Conservation (phyloP, 1,284 basidiomycete species). For the Trichosporon coremiiforme region DNA sequence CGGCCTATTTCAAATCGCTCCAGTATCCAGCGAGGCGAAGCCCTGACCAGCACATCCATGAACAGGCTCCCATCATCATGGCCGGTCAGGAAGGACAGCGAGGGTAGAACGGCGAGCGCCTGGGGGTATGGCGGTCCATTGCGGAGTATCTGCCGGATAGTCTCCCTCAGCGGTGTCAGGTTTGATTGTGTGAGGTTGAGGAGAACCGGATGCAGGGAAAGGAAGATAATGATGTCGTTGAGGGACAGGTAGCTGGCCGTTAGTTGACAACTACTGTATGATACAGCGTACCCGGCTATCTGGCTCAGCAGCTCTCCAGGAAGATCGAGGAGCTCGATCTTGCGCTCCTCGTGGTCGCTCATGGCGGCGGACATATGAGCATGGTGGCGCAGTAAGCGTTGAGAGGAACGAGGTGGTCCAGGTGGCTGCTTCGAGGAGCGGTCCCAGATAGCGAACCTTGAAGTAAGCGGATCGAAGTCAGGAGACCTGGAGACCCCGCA, state of each 20-base stretch:
- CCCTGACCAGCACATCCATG: slow-evolving; percentile 44
- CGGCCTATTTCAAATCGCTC: slow-evolving; percentile 45
- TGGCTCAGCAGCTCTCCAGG: slow-evolving; percentile 47
- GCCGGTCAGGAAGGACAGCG: slow-evolving; percentile 37
- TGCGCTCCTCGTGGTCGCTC: slow-evolving; percentile 4
- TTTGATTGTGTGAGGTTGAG: slow-evolving; percentile 40
- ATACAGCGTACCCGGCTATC: slow-evolving; percentile 40
- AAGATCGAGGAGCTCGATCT: slow-evolving; percentile 39
- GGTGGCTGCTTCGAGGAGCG: neutral
- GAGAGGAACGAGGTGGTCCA: neutral
- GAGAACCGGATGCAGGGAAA: slow-evolving; percentile 41
- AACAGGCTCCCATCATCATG: slow-evolving; percentile 38
- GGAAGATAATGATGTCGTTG: slow-evolving; percentile 39
- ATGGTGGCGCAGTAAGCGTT: neutral
- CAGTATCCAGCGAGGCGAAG: slow-evolving; percentile 48
- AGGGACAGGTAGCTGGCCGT: slow-evolving; percentile 42
- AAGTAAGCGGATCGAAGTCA: neutral
- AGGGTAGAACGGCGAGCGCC: slow-evolving; percentile 40
- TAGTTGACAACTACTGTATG: too few relatives aligned
- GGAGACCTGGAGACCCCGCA: slow-evolving; percentile 12
- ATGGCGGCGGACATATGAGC: neutral
- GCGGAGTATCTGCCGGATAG: slow-evolving; percentile 34
- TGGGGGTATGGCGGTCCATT: slow-evolving; percentile 43
- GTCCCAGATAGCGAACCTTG: neutral
- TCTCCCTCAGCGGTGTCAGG: slow-evolving; percentile 42